Evolutionary conservation across 129 eudicot genomes (phyloP), one percentile per base, ranked within the genome.

Genomic region (Gnaphalium uliginosum): DNA sequence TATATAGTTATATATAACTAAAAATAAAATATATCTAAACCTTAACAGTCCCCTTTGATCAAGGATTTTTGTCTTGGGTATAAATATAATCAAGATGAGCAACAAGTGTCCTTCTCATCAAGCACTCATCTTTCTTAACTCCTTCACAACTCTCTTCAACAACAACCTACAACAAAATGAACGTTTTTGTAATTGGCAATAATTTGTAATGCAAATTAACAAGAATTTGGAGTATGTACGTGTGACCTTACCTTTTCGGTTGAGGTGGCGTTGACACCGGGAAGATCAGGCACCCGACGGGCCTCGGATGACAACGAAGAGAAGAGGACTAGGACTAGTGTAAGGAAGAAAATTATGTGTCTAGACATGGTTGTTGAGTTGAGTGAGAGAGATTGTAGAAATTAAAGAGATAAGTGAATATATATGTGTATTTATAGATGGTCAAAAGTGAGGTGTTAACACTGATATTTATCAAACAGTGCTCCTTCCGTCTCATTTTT

Each of bases 81-180:
- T 76, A 76, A 32, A 76, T 76, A 35, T 76, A 76, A 27, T 76
- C 80, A 76, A 76, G 73, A 63, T 76, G 80, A 66, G 73, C 73
- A 76, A 25, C 80, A 76, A 76, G 80, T 53, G 51, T 32, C 51
- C 79, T 75, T 48, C 64, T 64, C 37, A 11, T 75, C 25, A 75
- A 29, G 19, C 79, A 75, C 37, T 76, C 80, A 66, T 76, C 80
- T 10, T 76, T 18, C 56, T 64, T n/a, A 7, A 66, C 27, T 37
- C 80, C 80, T 66, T 76, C 67, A 10, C 80, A 76, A 35, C 14
- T 54, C 19, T 76, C 74, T 33, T 76, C 57, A 33, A 66, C 17
- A 66, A 30, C 66, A 76, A 11, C 80, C 80, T 76, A 76, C 2
- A 75, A 35, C n/a, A 35, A 35, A 7, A 35, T 35, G 39, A 35